Conservation (phyloP, 192 early-diverging fungal genomes). For the Umbelopsis ramanniana region DNA sequence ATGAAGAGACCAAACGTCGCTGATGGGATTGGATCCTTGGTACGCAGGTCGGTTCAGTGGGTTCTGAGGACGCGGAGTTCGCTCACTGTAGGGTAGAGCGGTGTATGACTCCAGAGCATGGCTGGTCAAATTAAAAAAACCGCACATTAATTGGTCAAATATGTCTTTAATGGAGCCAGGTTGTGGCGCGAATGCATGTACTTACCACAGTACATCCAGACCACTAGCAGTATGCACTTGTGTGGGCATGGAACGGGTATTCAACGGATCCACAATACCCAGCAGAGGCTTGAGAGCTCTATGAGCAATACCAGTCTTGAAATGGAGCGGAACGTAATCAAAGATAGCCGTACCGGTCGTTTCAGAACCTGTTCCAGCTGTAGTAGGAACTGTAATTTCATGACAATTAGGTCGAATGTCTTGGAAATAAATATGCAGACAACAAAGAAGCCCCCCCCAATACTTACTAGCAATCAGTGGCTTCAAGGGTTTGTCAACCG, state of each 20-base stretch:
- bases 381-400: constrained; percentile 40
- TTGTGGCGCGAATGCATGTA: background rate
- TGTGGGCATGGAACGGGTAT: constrained; percentile 84
- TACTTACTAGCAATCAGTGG: constrained; percentile 77
- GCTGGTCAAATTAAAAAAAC: constrained; percentile 40
- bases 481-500: constrained; percentile 72
- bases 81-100: constrained; percentile 81
- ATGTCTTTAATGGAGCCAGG: background rate
- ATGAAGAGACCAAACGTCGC: constrained; percentile 86
- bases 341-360: constrained; percentile 95
- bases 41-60: constrained; percentile 87
- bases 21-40: constrained; percentile 92
- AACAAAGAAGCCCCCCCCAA: background rate
- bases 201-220: constrained; percentile 79
- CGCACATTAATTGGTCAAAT: background rate
- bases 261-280: constrained; percentile 88
- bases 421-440: background rate
- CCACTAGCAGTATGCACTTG: constrained; percentile 87
- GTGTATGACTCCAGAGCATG: constrained; percentile 93
- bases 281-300: constrained; percentile 83
- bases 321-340: constrained; percentile 79
- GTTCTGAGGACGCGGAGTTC: constrained; percentile 78
- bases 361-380: constrained; percentile 79
- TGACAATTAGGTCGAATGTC: background rate
- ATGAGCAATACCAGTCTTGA: constrained; percentile 91